Evolutionary conservation across 192 early-diverging fungal species (phyloP).

Genomic region (Allomyces macrogynus): DNA sequence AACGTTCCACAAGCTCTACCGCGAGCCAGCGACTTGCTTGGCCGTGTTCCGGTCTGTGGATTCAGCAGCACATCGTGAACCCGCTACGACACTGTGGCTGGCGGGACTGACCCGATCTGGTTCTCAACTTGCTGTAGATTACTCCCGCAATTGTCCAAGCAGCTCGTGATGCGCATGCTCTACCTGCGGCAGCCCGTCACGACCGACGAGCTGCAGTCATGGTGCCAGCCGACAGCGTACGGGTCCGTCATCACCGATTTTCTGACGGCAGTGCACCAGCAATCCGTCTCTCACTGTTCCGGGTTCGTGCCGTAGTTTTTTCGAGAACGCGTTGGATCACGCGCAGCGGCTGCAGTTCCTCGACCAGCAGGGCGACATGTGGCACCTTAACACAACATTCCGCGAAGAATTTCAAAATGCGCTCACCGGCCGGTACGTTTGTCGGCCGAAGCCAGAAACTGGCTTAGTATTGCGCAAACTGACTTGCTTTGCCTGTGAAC

Average conservation of each 20-base stretch:
- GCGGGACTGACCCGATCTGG: too few species aligned
- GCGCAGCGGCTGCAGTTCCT: constrained; percentile 53
- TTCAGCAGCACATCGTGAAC: not conserved
- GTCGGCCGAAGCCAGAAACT: too few species aligned
- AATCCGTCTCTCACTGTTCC: not conserved
- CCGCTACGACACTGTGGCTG: not conserved
- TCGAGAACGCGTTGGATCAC: constrained; percentile 42
- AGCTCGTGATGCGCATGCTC: constrained; percentile 76
- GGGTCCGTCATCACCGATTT: not conserved
- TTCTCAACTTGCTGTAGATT: too few species aligned
- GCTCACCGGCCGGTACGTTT: constrained; percentile 26
- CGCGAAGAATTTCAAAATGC: constrained; percentile 43
- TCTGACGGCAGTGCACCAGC: constrained; percentile 2
- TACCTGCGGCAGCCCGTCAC: constrained; percentile 44
- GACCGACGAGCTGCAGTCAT: constrained; percentile 19
- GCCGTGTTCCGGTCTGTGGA: constrained; percentile 55
- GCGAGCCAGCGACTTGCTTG: constrained; percentile 77
- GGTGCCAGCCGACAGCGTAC: not conserved
- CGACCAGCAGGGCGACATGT: constrained; percentile 20
- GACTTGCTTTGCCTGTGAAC: too few species aligned
- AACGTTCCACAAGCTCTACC: constrained; percentile 59
- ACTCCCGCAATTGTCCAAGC: constrained; percentile 63
- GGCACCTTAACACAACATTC: constrained; percentile 45
- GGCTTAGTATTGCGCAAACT: too few species aligned
- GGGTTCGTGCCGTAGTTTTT: constrained; percentile 16